phyloP scores from a whole-genome alignment of 257 asterid species.

The Coffea canephora region DNA sequence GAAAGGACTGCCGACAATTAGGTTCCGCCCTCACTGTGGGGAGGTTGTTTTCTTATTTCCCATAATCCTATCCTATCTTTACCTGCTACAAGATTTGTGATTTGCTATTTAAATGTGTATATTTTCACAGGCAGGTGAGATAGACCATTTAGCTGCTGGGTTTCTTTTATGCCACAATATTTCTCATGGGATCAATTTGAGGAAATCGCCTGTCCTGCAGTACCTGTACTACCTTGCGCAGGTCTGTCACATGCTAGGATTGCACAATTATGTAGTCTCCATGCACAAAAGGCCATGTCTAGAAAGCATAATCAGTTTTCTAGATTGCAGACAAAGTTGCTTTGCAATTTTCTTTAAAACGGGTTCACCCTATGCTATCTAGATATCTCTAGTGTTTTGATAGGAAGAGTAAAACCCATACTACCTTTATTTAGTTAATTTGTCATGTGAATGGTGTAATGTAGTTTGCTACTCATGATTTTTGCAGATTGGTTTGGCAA shows the following conservation, averaged over 20 bases:
- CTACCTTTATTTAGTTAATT: background rate
- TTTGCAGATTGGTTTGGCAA: slow-evolving; percentile 84
- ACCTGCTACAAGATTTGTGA: background rate
- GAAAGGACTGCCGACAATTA: slow-evolving; percentile 79
- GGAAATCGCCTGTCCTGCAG: slow-evolving; percentile 87
- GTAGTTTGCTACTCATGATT: slow-evolving; percentile 16
- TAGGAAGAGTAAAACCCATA: background rate
- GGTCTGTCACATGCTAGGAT: slow-evolving; percentile 45
- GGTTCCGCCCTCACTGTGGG: slow-evolving; percentile 96
- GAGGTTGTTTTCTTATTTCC: slow-evolving; percentile 64
- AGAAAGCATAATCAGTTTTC: background rate
- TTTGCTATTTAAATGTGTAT: background rate
- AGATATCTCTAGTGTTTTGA: no score
- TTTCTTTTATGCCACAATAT: slow-evolving; percentile 86
- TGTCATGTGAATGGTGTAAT: background rate
- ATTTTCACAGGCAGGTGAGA: slow-evolving; percentile 74
- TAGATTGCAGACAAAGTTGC: slow-evolving; percentile 4
- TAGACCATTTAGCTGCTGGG: slow-evolving; percentile 97
- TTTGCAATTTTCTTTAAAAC: slow-evolving; percentile 4
- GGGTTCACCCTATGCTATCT: background rate
- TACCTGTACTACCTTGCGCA: slow-evolving; percentile 94
- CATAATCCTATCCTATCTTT: slow-evolving; percentile 22
- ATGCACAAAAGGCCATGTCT: background rate
- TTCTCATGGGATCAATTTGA: slow-evolving; percentile 88
- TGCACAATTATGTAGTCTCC: slow-evolving; percentile 14